These are phyloP conservation scores for Fusarium pseudograminearum DNA, from an alignment of 2,329 filamentous ascomycete species.

Conservation along the genomic window DNA sequence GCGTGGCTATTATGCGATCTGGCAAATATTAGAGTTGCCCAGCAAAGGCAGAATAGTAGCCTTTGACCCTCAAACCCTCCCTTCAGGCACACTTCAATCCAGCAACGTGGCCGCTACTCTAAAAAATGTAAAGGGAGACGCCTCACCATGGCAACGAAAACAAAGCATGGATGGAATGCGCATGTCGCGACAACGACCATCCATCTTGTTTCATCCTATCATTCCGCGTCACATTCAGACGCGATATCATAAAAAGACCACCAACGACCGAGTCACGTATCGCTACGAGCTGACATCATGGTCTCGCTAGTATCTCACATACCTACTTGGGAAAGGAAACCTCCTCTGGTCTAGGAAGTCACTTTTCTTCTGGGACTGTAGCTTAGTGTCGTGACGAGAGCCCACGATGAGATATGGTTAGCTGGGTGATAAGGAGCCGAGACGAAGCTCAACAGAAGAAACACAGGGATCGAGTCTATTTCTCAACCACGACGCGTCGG, in stretches of 20 bases:
- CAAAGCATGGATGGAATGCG: neutral
- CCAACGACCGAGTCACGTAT: too few species aligned
- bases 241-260: rapidly evolving
- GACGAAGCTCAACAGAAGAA: neutral
- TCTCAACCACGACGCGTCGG: neutral
- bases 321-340: neutral
- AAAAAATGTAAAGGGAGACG: neutral
- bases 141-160: neutral
- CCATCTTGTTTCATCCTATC: too few species aligned
- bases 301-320: too few species aligned
- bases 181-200: neutral
- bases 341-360: rapidly evolving
- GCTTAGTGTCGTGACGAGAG: neutral
- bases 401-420: neutral
- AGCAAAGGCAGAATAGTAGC: neutral
- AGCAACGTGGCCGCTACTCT: neutral
- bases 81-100: neutral
- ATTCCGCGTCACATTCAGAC: neutral
- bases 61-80: neutral
- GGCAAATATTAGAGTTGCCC: neutral
- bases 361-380: neutral
- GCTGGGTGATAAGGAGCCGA: neutral
- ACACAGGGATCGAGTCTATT: neutral
- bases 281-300: neutral
- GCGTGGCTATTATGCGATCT: conserved; percentile 5